Evolutionary conservation across 345 rosid species (phyloP).

Genomic region (Xanthoceras sorbifolium): DNA sequence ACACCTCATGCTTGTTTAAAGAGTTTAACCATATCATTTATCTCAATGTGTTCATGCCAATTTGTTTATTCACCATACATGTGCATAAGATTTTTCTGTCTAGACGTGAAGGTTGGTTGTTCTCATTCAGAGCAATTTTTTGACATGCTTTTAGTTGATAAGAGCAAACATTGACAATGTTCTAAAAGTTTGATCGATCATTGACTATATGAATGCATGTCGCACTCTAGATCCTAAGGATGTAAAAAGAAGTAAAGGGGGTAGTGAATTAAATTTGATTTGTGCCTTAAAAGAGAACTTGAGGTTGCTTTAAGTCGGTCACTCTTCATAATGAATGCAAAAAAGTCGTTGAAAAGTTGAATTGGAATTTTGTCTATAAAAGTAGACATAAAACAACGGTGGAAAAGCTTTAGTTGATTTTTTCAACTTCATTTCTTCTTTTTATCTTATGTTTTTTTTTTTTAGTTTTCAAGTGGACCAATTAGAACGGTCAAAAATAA

Average conservation of each 20-base stretch:
- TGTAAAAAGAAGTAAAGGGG: background rate
- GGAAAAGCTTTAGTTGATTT: too few relatives aligned
- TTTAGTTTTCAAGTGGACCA: too few relatives aligned
- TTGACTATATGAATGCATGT: background rate
- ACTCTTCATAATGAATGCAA: background rate
- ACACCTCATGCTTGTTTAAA: slow-evolving; percentile 6
- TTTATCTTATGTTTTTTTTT: too few relatives aligned
- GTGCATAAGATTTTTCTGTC: background rate
- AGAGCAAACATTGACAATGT: background rate
- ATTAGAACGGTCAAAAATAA: too few relatives aligned
- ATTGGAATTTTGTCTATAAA: too few relatives aligned
- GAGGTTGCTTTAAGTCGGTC: background rate
- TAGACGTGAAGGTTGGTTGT: background rate
- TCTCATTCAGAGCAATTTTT: background rate
- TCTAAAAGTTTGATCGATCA: too few relatives aligned
- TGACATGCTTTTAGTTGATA: background rate
- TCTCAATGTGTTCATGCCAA: background rate
- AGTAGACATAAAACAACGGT: too few relatives aligned
- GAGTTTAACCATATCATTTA: background rate
- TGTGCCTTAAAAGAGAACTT: background rate
- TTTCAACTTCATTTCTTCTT: background rate
- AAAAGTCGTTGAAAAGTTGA: too few relatives aligned
- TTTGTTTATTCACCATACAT: background rate
- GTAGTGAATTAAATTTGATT: background rate
- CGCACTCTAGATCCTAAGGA: background rate